These are phyloP conservation scores for Exophiala bonariae DNA, from an alignment of 2,329 filamentous ascomycete genomes.

Conservation along the genomic window DNA sequence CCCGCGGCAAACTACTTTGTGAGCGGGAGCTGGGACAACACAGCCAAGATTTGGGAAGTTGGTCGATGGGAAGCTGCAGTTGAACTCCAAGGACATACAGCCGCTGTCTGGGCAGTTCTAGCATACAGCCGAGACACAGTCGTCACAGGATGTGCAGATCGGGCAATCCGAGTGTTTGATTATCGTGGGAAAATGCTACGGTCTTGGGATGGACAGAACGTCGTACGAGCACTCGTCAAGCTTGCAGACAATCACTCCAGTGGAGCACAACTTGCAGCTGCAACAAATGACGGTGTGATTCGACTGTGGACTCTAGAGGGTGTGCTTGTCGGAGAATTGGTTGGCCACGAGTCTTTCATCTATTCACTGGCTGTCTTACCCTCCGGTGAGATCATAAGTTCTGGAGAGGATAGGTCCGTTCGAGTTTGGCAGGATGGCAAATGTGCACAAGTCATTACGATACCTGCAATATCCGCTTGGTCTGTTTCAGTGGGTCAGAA, in stretches of 20 bases:
- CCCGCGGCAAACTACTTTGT: slow-evolving; percentile 72
- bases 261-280: slow-evolving; percentile 89
- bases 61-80: slow-evolving; percentile 78
- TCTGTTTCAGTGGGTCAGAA: slow-evolving; percentile 77
- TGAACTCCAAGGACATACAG: slow-evolving; percentile 73
- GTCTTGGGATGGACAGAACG: slow-evolving; percentile 69
- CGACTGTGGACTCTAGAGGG: slow-evolving; percentile 84
- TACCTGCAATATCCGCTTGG: slow-evolving; percentile 97
- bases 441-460: slow-evolving; percentile 93
- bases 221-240: slow-evolving; percentile 83
- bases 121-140: slow-evolving; percentile 77
- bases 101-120: slow-evolving; percentile 87
- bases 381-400: slow-evolving; percentile 83
- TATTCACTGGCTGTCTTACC: slow-evolving; percentile 79
- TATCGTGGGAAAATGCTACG: slow-evolving; percentile 62
- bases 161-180: slow-evolving; percentile 81
- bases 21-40: slow-evolving; percentile 91
- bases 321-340: slow-evolving; percentile 71
- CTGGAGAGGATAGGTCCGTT: slow-evolving; percentile 91
- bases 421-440: slow-evolving; percentile 80
- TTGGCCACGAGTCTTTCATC: slow-evolving; percentile 92
- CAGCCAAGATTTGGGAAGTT: slow-evolving; percentile 83
- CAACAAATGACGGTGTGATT: slow-evolving; percentile 88
- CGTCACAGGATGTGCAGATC: slow-evolving; percentile 87
- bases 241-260: slow-evolving; percentile 74